Base-by-base conservation (phyloP, 495 filamentous ascomycete species). In the Neurospora sublineolata region DNA sequence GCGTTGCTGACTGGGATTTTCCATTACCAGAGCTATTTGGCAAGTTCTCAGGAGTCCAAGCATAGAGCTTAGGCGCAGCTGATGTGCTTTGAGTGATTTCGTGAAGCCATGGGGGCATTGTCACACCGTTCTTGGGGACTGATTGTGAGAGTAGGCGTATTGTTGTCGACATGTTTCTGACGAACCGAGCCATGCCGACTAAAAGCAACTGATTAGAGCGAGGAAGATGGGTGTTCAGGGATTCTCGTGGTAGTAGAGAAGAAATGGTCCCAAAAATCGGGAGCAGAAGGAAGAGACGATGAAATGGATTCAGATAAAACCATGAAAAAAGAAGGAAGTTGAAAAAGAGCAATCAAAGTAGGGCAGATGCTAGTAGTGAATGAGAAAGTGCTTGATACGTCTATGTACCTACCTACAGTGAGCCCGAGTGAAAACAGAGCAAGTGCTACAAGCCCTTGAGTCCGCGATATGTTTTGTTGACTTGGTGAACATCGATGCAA, bases 31-130 rank as follows among this genome's bases (percentile, higher is more conserved):
- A 11, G 16, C 23, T n/a, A 12, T 40, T 33, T 1, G 73, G 33
- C 9, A 81, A 37, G 36, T 81, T 77, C 5, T 72, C 69, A 18
- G 72, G 75, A 1, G 77, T 78, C 79, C 79, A 81, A 46, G 79
- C 77, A 71, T 78, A 81, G 20, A 81, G 46, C 68, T 68, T 76
- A 8, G 78, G 79, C 37, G 76, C 75, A 38, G 46, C 37, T 23
- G 68, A 44, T 3, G 14, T 27, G 18, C 20, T 44, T 37, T 52
- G 37, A 18, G 44, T 68, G 6, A 71, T 60, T 20, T 12, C 18
- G 60, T 71, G 70, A 36, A 71, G 58, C 70, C 70, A 71, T 67
- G 69, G 16, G 7, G 69, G 69, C 27, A 60, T 30, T 60, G 20
- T 60, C 52, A 60, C 52, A 33, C 52, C 27, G 52, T 60, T 33